Evolutionary conservation across 371 early-diverging fungal species (phyloP), one percentile per base, ranked within the genome.

Genomic region (Cokeromyces recurvatus): DNA sequence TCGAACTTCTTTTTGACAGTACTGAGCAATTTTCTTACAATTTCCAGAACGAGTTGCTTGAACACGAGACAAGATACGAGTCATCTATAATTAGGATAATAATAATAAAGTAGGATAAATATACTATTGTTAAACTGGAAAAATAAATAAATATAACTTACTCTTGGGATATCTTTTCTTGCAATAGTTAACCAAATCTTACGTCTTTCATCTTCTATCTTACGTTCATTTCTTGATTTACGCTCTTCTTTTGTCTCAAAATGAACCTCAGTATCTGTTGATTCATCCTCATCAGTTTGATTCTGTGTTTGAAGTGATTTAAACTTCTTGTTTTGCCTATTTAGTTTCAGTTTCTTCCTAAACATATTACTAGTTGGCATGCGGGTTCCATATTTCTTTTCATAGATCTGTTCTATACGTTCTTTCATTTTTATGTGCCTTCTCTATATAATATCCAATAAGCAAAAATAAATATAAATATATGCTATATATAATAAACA

Each of bases 1-100:
- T 17, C 74, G 62, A 14, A 68, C 68, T 55, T 83, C 80, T 23
- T 76, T 71, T 48, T 79, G 79, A 51, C 80, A 79, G 36, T 78
- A 66, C 21, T 74, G 78, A 0, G 79, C 80, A 8, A 80, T 50
- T 43, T 80, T 80, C 47, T 81, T 81, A 47, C 79, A 79, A 38
- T 82, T 82, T 21, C 75, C 78, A 22, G 66, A 48, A 34, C 75
- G 69, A 27, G 78, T 74, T 6, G 77, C 66, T 31, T 74, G 74
- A 0, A 74, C 66, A 36, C 71, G 72, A 32, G 74, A 62, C 3
- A 82, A 59, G 39, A 82, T 78, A 46, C 79, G 71, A 22, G 71
- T 58, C 66, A 79, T 72, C 35, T 34, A 34, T 4, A 11, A n/a
- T n/a, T n/a, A 11, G 35, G 35, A 29, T 29, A 29, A 29, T 29